phyloP scores from a whole-genome alignment of 2,329 filamentous ascomycete genomes.

The Ophiocordyceps unilateralis region DNA sequence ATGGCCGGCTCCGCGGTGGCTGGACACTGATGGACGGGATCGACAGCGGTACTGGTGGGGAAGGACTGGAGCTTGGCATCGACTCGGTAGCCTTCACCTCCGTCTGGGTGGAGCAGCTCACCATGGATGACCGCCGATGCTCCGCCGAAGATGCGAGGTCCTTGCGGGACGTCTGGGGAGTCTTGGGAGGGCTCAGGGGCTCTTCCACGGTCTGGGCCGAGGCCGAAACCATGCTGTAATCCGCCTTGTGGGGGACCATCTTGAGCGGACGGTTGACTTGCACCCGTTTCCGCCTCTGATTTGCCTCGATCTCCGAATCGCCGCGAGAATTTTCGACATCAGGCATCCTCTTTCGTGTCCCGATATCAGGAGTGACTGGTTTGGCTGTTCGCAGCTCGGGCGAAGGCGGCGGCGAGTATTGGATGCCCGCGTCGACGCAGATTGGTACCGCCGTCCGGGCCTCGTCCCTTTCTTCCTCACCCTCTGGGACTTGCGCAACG shows the following conservation, averaged over 20 bases:
- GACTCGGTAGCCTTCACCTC: constrained; percentile 11
- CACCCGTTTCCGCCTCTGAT: constrained; percentile 55
- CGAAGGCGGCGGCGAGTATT: constrained; percentile 71
- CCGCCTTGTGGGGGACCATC: constrained; percentile 24
- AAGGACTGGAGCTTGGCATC: too few relatives aligned
- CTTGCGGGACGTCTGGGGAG: constrained; percentile 34
- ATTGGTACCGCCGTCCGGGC: constrained; percentile 12
- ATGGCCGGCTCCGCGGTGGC: constrained; percentile 69
- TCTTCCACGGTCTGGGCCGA: constrained; percentile 8
- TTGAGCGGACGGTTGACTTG: constrained; percentile 31
- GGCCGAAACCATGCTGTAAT: constrained; percentile 41
- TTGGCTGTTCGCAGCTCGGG: constrained; percentile 31
- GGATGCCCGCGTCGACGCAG: constrained; percentile 63
- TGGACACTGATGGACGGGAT: constrained; percentile 86
- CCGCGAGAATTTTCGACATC: constrained; percentile 26
- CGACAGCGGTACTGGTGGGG: constrained; percentile 23
- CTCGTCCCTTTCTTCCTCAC: constrained; percentile 31
- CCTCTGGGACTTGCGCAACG: constrained; percentile 38
- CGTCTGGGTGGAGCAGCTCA: constrained; percentile 47
- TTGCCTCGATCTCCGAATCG: constrained; percentile 50
- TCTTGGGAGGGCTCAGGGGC: constrained; percentile 45
- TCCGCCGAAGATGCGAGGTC: constrained; percentile 22
- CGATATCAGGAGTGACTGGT: constrained; percentile 23
- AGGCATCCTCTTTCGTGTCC: constrained; percentile 18
- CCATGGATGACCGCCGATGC: constrained; percentile 20